Evolutionary conservation across 73 alveolate genomes (phyloP), one percentile per base, ranked within the genome.

Genomic region (Blepharisma japonicum): DNA sequence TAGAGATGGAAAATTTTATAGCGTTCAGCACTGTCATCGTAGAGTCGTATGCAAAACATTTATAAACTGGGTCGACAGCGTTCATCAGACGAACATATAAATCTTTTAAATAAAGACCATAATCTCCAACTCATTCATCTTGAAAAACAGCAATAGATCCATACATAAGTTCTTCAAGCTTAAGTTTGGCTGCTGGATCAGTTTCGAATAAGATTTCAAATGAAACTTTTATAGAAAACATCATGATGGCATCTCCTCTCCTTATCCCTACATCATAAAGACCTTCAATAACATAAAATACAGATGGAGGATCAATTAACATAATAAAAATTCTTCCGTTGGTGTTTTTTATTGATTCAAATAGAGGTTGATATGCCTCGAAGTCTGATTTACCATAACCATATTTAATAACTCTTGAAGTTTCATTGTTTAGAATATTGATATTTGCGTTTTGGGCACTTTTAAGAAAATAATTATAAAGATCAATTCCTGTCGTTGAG

Each of bases 221-320:
- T 8, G 11, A n/a, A 8, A 9, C 47, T 39, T 25, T 11, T 20
- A 20, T 9, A 20, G 49, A 8, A 3, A 39, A 18, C 18, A 61
- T 61, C 18, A 61, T 61, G 23, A 61, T 25, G 18, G 23, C 49
- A 25, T 61, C 74, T 14, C 74, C 74, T 61, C 47, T 61, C 5
- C 74, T 61, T 1, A 61, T 8, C 3, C 74, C 74, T 8, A 61
- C 74, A 61, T 61, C 74, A 61, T 61, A 61, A 2, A 61, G 74
- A 14, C 74, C 74, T 61, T 61, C 74, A 61, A 61, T 32, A 32
- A 32, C 42, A 32, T 32, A 32, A 32, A 1, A 32, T 32, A 32
- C 42, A 32, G 42, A 32, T 32, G 42, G 42, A 32, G 42, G 42
- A 3, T 32, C 42, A 32, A 32, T 32, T 32, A 32, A 3, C 42